A percentile compares a stretch with the other conserved stretches of the same genome.
Evolutionary conservation across 176 grass and related monocot species (phyloP).

Genomic region (Phragmites australis): DNA sequence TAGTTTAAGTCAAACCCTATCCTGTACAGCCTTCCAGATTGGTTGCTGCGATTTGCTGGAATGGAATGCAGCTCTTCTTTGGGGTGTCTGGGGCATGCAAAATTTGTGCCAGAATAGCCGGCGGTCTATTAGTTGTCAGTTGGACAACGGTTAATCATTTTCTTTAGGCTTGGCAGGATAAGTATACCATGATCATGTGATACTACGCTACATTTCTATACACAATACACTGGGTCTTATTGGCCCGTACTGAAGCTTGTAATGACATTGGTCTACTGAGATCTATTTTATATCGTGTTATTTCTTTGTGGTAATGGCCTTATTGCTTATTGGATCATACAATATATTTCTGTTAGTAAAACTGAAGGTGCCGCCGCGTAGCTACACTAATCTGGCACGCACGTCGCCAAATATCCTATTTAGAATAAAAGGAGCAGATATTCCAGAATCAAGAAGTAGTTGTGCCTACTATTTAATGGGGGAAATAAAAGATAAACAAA

Average conservation of each 20-base stretch:
- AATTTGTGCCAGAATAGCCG: neutral
- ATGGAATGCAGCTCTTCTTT: neutral
- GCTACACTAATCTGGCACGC: constrained; percentile 7
- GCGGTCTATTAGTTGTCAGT: neutral
- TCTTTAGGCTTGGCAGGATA: neutral
- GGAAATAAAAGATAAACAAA: neutral
- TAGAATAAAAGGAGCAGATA: neutral
- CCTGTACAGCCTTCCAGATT: neutral
- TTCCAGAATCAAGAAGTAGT: neutral
- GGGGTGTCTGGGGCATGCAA: neutral
- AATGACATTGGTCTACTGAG: neutral
- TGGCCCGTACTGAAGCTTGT: constrained; percentile 11
- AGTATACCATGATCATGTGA: neutral
- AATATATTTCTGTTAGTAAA: neutral
- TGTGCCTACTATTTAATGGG: no score
- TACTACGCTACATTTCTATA: neutral
- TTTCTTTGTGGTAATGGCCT: neutral
- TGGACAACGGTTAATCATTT: constrained; percentile 16
- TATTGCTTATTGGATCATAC: neutral
- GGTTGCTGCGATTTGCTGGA: neutral
- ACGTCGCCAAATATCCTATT: neutral
- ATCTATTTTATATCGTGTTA: no score
- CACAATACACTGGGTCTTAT: neutral
- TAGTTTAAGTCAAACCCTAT: constrained; percentile 33
- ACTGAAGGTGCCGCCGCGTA: neutral